Evolutionary conservation across 2,329 filamentous ascomycete species (phyloP), one percentile per base, ranked within the genome.

Genomic region (Colletotrichum lindemuthianum): DNA sequence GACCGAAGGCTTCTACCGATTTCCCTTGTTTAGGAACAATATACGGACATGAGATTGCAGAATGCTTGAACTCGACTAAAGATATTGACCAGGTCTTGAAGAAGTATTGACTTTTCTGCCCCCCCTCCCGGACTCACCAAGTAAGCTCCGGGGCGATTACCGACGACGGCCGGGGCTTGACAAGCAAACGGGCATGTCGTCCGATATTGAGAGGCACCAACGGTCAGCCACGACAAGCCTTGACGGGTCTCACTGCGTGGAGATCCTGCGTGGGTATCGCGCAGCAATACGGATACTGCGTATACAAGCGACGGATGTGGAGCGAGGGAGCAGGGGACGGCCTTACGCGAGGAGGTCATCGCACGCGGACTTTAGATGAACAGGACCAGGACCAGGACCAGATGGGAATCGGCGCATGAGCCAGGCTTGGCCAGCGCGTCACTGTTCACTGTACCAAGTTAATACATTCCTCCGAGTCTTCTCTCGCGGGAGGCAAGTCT

Each of bases 321-420:
- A 40, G 50, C 43, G 10, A n/a, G 11, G 33, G 16, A 50, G 39
- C 61, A 61, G 51, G 57, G 43, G 36, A 10, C 8, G 6, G 6
- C 44, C 16, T n/a, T 48, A 34, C 33, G 32, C 48, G 37, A 16
- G 50, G 37, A 33, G n/a, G 40, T 37, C 43, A 8, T 11, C 12
- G n/a, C n/a, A 33, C n/a, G 39, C 44, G 13, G 24, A 34, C 41
- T 57, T 65, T 57, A 63, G 63, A 65, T 65, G 63, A 65, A 65
- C 63, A 53, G 63, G 63, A 63, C 41, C 51, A 63, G 9, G 63
- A 65, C 63, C 63, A 53, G 63, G 63, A 63, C 41, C 51, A 63
- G 9, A 48, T 37, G 13, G 41, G 32, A 57, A 63, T 43, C 63
- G 61, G 58, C 45, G 58, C 58, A 61, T 61, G 45, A 52, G 58